Evolutionary conservation across 768 basidiomycete genomes (phyloP), one percentile per base, ranked within the genome.

Genomic region (Naganishia kalamii): DNA sequence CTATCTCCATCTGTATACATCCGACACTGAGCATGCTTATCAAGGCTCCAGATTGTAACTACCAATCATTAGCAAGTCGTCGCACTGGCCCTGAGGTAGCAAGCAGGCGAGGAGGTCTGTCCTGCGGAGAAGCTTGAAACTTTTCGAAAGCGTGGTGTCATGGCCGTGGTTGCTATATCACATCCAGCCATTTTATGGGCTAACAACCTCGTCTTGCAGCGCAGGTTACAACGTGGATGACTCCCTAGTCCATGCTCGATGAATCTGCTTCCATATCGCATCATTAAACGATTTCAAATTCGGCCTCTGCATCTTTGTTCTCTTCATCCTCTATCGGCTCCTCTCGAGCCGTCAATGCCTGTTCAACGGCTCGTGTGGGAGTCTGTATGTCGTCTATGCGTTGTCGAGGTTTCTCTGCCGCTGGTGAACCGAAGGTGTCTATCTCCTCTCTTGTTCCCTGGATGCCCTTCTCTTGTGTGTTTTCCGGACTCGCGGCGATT

Each of bases 1-100:
- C 21, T 25, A 23, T 57, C 37, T 37, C 27, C 11, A 21, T 37
- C 11, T 57, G 54, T 57, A 57, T 11, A 57, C 21, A 13, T 32
- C 21, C 54, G 21, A 57, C 54, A 35, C 35, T n/a, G 54, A 57
- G 54, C 54, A 57, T 57, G 54, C 54, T 57, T 57, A 23, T 57
- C 54, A 57, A 57, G 54, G 54, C 54, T 57, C 54, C 54, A 6
- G 23, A 57, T 41, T 37, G 35, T 40, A 57, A n/a, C 32, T 17
- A 17, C 27, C 27, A 30, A 30, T 49, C 48, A 49, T 15, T 15
- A 25, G 48, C 13, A 10, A 17, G 23, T 23, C 19, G 3, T 15
- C 12, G 48, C 27, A 30, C 19, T 1, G 27, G 12, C 27, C 4
- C 27, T 27, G 48, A 6, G 19, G n/a, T n/a, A n/a, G n/a, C n/a